Evolutionary conservation across 2,329 filamentous ascomycete genomes (phyloP).

Genomic region (Didymella exigua): DNA sequence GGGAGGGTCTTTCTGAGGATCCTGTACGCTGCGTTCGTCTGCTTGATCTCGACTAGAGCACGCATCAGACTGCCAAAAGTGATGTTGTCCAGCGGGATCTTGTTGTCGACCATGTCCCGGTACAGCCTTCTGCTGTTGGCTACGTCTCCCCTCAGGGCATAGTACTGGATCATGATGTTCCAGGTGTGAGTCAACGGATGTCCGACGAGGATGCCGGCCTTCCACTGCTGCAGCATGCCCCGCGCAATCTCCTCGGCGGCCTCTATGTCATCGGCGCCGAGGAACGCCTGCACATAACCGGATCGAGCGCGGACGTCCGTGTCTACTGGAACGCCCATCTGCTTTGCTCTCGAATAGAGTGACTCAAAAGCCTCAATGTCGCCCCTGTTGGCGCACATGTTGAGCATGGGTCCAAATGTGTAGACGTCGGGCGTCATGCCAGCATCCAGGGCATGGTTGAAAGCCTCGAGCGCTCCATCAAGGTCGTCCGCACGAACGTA

Average conservation of each 20-base stretch:
- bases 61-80: conserved; percentile 69
- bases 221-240: conserved; percentile 58
- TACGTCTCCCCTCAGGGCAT: conserved; percentile 68
- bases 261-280: conserved; percentile 54
- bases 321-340: conserved; percentile 39
- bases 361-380: conserved; percentile 73
- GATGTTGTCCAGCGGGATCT: conserved; percentile 59
- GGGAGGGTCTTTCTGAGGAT: conserved; percentile 60
- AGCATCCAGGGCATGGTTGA: conserved; percentile 63
- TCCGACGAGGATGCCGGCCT: conserved; percentile 51
- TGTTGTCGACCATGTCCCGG: conserved; percentile 59
- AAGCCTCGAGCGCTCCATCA: conserved; percentile 67
- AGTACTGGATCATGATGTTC: conserved; percentile 76
- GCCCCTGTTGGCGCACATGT: conserved; percentile 70
- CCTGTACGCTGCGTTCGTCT: conserved; percentile 61
- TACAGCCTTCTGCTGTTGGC: conserved; percentile 60
- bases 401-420: conserved; percentile 76
- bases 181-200: conserved; percentile 67
- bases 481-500: conserved; percentile 71
- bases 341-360: conserved; percentile 67
- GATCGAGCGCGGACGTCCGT: conserved; percentile 32
- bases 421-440: conserved; percentile 62
- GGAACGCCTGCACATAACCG: conserved; percentile 66
- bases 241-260: conserved; percentile 60
- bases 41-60: conserved; percentile 57